These are phyloP conservation scores for Diplodia scrobiculata DNA, from an alignment of 2,329 filamentous ascomycete species.

Conservation along the genomic window DNA sequence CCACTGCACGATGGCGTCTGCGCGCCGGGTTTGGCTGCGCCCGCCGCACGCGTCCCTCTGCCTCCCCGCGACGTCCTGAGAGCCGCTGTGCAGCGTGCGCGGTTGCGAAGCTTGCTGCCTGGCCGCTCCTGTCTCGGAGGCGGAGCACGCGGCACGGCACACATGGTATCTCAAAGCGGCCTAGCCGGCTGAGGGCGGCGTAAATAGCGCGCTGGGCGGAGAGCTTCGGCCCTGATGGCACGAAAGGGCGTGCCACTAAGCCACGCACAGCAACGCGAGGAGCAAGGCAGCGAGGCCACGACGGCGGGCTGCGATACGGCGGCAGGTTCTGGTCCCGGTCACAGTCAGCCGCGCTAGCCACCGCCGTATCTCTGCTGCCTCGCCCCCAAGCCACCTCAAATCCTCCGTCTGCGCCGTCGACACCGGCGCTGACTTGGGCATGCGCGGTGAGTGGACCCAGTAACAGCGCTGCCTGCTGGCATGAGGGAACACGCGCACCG, in stretches of 20 bases:
- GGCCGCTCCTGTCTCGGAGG: neutral
- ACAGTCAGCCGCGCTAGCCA: slow-evolving; percentile 3
- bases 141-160: slow-evolving; percentile 29
- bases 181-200: neutral
- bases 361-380: slow-evolving; percentile 5
- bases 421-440: slow-evolving; percentile 8
- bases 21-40: neutral
- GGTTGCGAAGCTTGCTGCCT: neutral
- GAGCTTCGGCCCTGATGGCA: slow-evolving; percentile 8
- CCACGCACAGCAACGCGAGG: neutral
- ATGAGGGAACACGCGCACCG: slow-evolving; percentile 18
- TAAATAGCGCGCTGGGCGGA: neutral
- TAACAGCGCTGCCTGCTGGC: neutral
- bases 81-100: neutral
- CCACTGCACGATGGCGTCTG: neutral
- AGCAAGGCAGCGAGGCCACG: slow-evolving; percentile 3
- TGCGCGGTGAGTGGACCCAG: neutral
- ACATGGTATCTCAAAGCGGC: slow-evolving; percentile 1
- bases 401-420: slow-evolving; percentile 5
- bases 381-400: neutral
- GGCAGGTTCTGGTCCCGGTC: neutral
- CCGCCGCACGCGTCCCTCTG: neutral
- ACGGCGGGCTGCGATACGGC: neutral
- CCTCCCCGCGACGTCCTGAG: neutral
- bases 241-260: slow-evolving; percentile 4